Base-by-base conservation (phyloP, 1,284 basidiomycete genomes). In the Neolentinus lepideus region DNA sequence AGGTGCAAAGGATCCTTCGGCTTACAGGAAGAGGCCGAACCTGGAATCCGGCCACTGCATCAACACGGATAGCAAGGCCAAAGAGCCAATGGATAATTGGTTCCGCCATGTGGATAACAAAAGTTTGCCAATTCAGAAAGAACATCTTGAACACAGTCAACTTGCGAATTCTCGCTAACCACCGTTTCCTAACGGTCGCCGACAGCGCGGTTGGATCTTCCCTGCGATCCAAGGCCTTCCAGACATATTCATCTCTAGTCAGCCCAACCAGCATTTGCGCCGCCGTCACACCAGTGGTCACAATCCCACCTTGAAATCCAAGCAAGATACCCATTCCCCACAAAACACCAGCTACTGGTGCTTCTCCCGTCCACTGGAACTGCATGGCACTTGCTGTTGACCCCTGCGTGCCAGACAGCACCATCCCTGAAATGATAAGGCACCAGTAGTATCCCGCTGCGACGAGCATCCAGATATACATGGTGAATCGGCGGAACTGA, bases 31-130 rank as follows among this genome's bases (percentile, higher is more conserved):
- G 19, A 35, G 45, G 48, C 2, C 26, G 47, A 12, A 55, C 31
- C 12, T 51, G 54, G 29, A 55, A 36, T 11, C 54, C 57, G 22
- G 35, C 50, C 12, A 56, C 55, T 14, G 59, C 59, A 25, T 54
- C 53, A 14, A 58, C 36, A 43, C 29, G 33, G 21, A 60, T 53
- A 3, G 57, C 57, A 4, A 58, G 54, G 11, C 59, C 59, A 27
- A 58, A 60, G 22, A 58, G 31, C 57, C 59, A 60, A 45, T 60
- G 59, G 19, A 60, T 48, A 16, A 56, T 9, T 9, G 59, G 57
- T 12, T 60, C 56, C 8, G 53, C 51, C 11, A 58, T 4, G 11
- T 53, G 47, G 6, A 56, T 27, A 2, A 27, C 54, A 19, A 51
- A n/a, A 19, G 46, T 51, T n/a, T 56, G 51, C 36, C 33, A 47